Conservation (phyloP, 1,139 yeast species). For the Scheffersomyces insectosa region DNA sequence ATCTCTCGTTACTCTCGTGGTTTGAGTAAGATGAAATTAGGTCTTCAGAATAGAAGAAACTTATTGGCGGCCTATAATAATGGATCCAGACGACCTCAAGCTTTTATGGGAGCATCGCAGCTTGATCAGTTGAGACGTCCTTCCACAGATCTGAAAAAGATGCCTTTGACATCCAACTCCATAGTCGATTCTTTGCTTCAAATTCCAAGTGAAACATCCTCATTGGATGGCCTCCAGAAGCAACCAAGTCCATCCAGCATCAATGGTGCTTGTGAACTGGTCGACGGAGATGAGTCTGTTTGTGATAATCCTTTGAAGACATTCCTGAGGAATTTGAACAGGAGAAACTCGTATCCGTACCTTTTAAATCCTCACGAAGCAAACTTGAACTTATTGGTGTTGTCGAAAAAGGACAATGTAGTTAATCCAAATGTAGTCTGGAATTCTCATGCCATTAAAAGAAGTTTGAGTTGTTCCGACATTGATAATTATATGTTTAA, state of each 20-base stretch:
- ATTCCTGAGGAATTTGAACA: constrained; percentile 29
- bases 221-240: background rate
- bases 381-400: constrained; percentile 31
- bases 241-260: background rate
- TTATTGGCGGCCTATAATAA: constrained; percentile 8
- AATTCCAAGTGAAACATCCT: constrained; percentile 10
- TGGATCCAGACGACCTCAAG: too few species aligned
- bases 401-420: constrained; percentile 13
- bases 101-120: too few species aligned
- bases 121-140: too few species aligned
- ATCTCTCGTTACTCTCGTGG: constrained; percentile 36
- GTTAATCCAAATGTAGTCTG: constrained; percentile 1
- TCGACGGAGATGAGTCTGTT: background rate
- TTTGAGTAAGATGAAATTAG: constrained; percentile 37
- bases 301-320: constrained; percentile 11
- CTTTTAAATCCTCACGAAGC: constrained; percentile 22
- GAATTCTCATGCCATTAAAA: constrained; percentile 3
- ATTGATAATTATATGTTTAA: constrained; percentile 36
- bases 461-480: constrained; percentile 46
- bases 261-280: background rate
- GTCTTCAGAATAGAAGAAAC: constrained; percentile 29
- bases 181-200: constrained; percentile 15
- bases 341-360: constrained; percentile 50
- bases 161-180: constrained; percentile 3
- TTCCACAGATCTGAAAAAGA: background rate